Evolutionary conservation across 2,329 filamentous ascomycete species (phyloP), one percentile per base, ranked within the genome.

Genomic region (Cordyceps militaris): DNA sequence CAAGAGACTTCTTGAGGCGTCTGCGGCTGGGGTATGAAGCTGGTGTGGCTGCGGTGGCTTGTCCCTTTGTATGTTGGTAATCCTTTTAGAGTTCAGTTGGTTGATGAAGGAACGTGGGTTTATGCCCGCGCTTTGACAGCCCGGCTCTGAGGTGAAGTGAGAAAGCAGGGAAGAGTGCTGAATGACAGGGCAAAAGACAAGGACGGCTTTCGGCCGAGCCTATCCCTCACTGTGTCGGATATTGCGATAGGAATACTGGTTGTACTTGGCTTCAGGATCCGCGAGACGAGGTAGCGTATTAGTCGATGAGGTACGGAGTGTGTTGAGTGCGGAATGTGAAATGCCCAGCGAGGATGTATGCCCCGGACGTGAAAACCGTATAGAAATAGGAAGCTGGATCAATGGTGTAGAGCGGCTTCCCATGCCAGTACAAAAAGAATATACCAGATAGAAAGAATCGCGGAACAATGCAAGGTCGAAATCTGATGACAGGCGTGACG

Each of bases 101-200:
- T 16, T 21, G n/a, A n/a, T n/a, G 43, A 38, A 48, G 23, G 21
- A 40, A 23, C 34, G 43, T 48, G 42, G 51, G 24, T 21, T 16
- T 28, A 30, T 32, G 43, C 21, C 14, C 10, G 28, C 56, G 56
- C 56, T 52, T 52, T 46, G 56, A 57, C 40, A 38, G 16, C 19
- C 10, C 11, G 19, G 14, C 28, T 21, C 30, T 51, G 47, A 44
- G 32, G 42, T 32, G n/a, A 16, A 24, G 44, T 40, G 14, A 34
- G 26, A 26, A 47, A 23, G 28, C 8, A 43, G 21, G 40, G 19
- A 51, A 36, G 11, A 10, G 11, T n/a, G 19, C 26, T 32, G 19
- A 32, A 7, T 19, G 14, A 28, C 19, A 38, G 14, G 16, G 30
- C 8, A 38, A 21, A 38, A 16, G 44, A 23, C 34, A 32, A 48